Conservation (phyloP, 352 stramenopile genomes). For the Globisporangium cystogenes region DNA sequence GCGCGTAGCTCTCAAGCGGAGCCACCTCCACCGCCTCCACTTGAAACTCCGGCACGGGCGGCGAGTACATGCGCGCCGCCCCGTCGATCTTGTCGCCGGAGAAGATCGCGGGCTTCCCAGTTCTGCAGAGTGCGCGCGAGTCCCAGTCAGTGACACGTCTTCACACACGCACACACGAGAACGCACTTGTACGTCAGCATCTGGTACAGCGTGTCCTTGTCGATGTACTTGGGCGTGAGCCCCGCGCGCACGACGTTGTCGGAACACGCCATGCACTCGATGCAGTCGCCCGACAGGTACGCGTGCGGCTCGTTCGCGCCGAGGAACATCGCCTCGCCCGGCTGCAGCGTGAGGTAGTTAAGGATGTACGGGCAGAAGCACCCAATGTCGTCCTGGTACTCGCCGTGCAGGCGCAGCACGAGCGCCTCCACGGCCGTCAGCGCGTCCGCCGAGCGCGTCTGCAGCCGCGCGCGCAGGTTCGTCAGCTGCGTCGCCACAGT, state of each 20-base stretch:
- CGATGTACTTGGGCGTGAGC: conserved; percentile 98
- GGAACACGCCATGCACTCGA: conserved; percentile 99
- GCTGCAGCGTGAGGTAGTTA: conserved; percentile 96
- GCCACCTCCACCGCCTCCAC: conserved; percentile 62
- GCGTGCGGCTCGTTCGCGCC: conserved; percentile 99
- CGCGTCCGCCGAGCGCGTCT: conserved; percentile 5
- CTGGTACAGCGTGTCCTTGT: conserved; percentile 95
- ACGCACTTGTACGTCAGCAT: conserved; percentile 97
- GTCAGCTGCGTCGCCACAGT: conserved; percentile 70
- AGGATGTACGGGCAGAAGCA: conserved; percentile 97
- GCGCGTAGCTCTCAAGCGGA: conserved; percentile 24
- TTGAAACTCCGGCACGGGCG: conserved; percentile 90
- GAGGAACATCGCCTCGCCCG: conserved; percentile 97
- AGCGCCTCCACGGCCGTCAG: conserved; percentile 58
- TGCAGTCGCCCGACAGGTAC: conserved; percentile 94
- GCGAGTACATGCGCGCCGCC: conserved; percentile 79
- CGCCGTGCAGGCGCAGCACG: conserved; percentile 89
- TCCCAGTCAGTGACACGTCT: conserved; percentile 9
- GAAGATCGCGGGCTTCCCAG: conserved; percentile 43
- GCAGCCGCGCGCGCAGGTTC: conserved; percentile 72
- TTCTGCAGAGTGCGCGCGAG: conserved; percentile 24
- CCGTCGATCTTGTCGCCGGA: conserved; percentile 45
- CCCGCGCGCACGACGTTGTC: conserved; percentile 99
- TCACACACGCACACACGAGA: too few species aligned
- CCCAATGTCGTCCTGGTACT: conserved; percentile 97